These are phyloP conservation scores for Hyaloraphidium curvatum DNA, from an alignment of 192 early-diverging fungal species.

Conservation along the genomic window DNA sequence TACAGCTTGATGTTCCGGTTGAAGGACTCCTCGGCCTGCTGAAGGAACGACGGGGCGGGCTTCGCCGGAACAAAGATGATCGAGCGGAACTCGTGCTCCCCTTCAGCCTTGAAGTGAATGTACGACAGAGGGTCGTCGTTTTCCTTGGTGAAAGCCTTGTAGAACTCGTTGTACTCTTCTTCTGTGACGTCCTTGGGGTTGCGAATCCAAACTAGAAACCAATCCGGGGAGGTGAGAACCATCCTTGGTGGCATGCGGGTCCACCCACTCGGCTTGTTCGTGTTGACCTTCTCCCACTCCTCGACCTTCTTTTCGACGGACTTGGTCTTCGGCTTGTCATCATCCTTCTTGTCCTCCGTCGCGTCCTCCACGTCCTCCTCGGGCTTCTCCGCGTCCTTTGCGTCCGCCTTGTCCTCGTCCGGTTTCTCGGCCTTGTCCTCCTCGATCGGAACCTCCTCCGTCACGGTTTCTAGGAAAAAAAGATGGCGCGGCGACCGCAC, in stretches of 20 bases:
- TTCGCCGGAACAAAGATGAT: slow-evolving; percentile 67
- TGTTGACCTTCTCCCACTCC: slow-evolving; percentile 68
- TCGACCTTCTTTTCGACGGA: slow-evolving; percentile 32
- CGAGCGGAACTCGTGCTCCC: slow-evolving; percentile 72
- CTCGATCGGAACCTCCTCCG: slow-evolving; percentile 28
- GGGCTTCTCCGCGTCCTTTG: slow-evolving; percentile 13
- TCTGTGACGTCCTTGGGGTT: slow-evolving; percentile 51
- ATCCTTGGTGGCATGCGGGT: not conserved
- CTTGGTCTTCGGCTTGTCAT: slow-evolving; percentile 23
- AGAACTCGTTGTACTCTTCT: slow-evolving; percentile 81
- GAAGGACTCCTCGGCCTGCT: slow-evolving; percentile 16
- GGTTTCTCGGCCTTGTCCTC: slow-evolving; percentile 14
- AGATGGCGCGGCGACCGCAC: too few relatives aligned
- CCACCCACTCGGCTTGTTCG: slow-evolving; percentile 53
- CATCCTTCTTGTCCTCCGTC: slow-evolving; percentile 20
- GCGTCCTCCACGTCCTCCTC: slow-evolving; percentile 36
- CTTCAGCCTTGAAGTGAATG: slow-evolving; percentile 86
- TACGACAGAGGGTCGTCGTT: slow-evolving; percentile 51
- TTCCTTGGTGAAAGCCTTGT: slow-evolving; percentile 55
- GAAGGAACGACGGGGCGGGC: slow-evolving; percentile 29
- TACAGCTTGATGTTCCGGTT: slow-evolving; percentile 68
- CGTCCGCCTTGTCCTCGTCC: slow-evolving; percentile 9
- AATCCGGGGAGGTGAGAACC: slow-evolving; percentile 16
- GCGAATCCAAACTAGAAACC: slow-evolving; percentile 57
- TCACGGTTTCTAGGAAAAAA: slow-evolving; percentile 25